Evolutionary conservation across 2,329 filamentous ascomycete species (phyloP), one percentile per base, ranked within the genome.

Genomic region (Bimuria novae-zelandiae): DNA sequence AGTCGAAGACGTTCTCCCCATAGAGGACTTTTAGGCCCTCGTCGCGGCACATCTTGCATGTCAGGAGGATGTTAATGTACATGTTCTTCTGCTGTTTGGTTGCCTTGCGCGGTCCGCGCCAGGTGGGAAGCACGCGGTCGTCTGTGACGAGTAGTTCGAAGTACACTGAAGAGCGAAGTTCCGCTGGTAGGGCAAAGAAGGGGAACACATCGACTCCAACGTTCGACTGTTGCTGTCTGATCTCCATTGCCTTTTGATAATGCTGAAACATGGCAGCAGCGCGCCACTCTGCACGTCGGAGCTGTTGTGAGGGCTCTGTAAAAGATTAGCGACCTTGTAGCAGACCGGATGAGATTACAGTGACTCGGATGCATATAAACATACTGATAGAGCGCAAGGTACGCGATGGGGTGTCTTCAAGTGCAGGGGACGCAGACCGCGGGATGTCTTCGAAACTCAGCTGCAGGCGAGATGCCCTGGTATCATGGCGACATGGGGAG

Each of bases 1-100:
- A 58, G 37, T 62, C 59, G 33, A 62, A 62, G 2, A 62, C 32
- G 23, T 62, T 62, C 35, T 60, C 49, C 1, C 59, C 59, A 30
- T 62, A 62, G 14, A 62, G 41, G 12, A 60, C 54, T 27, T 6
- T 22, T 14, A 42, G 1, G 6, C 52, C 59, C 23, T 62, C 59
- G 6, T 49, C 30, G 11, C 19, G 21, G 17, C 50, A 54, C 14
- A 52, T 23, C 23, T 51, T 54, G 23, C 48, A 58, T 3, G 54
- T 52, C 16, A 41, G 23, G 19, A 62, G 33, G 29, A 62, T 55
- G 3, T 19, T 41, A 22, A 48, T 48, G 22, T 58, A 51, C 35
- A 60, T 59, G 17, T 36, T 33, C 51, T 52, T 57, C 43, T 53
- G 56, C 35, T 51, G 49, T 29, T 52, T 56, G 32, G 29, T 42